These are phyloP conservation scores for Saturnispora dispora DNA, from an alignment of 805 yeast species.

Conservation along the genomic window DNA sequence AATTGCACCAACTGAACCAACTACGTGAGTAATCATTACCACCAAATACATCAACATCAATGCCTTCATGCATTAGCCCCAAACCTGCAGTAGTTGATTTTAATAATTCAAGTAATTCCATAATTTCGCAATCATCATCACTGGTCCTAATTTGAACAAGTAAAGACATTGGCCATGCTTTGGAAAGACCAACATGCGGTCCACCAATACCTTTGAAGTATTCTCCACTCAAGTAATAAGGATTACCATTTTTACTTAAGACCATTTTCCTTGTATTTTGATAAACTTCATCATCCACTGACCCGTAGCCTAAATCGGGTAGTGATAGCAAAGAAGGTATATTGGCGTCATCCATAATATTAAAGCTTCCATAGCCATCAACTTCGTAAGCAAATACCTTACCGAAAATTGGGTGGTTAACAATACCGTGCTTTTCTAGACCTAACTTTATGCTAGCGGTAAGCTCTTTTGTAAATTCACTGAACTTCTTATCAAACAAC, in stretches of 20 bases:
- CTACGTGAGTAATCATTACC: slow-evolving; percentile 53
- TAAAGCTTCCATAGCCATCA: slow-evolving; percentile 72
- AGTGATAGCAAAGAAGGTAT: slow-evolving; percentile 73
- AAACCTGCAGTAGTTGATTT: slow-evolving; percentile 58
- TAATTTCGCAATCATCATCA: slow-evolving; percentile 62
- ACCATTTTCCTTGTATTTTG: slow-evolving; percentile 76
- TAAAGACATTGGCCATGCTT: slow-evolving; percentile 92
- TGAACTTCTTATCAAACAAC: slow-evolving; percentile 10
- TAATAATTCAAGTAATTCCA: slow-evolving; percentile 37
- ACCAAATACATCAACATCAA: slow-evolving; percentile 52
- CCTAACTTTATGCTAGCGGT: slow-evolving; percentile 42
- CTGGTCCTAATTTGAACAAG: slow-evolving; percentile 66
- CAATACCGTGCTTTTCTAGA: slow-evolving; percentile 52
- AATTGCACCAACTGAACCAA: slow-evolving; percentile 94
- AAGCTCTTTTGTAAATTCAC: slow-evolving; percentile 26
- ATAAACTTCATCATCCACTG: slow-evolving; percentile 46
- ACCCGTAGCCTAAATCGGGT: slow-evolving; percentile 67
- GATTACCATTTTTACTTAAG: slow-evolving; percentile 60
- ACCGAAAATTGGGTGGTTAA: slow-evolving; percentile 63
- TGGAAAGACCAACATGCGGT: slow-evolving; percentile 72
- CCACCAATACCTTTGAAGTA: slow-evolving; percentile 78
- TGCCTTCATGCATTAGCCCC: slow-evolving; percentile 80
- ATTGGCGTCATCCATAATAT: slow-evolving; percentile 86
- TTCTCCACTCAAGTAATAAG: slow-evolving; percentile 59
- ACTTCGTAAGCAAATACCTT: slow-evolving; percentile 80